Evolutionary conservation across 805 yeast species (phyloP), one percentile per base, ranked within the genome.

Genomic region (Candida piceae): DNA sequence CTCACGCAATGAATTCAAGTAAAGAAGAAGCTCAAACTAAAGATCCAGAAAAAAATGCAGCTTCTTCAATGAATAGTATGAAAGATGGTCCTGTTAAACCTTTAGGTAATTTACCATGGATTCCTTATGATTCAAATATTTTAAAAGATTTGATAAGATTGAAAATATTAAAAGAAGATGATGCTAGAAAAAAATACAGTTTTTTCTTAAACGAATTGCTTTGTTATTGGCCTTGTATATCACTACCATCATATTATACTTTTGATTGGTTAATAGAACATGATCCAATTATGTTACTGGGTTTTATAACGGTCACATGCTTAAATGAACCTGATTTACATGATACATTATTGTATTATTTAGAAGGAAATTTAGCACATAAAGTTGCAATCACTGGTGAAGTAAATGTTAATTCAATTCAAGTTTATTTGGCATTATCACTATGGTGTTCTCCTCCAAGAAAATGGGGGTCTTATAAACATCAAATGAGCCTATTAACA

Each of bases 381-480:
- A 59, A 60, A 22, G 66, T 72, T 4, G 66, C 64, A 27, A 59
- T 70, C 12, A 63, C 72, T 7, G 67, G 70, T 17, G 70, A 64
- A 36, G 63, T 73, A 34, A 57, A 70, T 3, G 63, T 58, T 31
- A 63, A 58, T 40, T 48, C 68, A 31, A 65, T 74, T 16, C 67
- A 65, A 35, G 57, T 66, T 1, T 71, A 70, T 42, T 46, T 72
- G 38, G 60, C 70, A 1, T 49, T 73, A 9, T 70, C 77, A 5
- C 46, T 70, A 6, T 74, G 80, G 80, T 67, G 71, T 34, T 60
- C 73, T 4, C 78, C 79, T 1, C 76, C 78, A 6, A 59, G 64
- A 24, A 65, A 63, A 45, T 64, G 72, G 61, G 77, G 76, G 10
- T 70, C 75, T 16, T 74, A 66, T 53, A 72, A 69, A 40, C 74